These are phyloP conservation scores for Lyophyllum shimeji DNA, from an alignment of 768 basidiomycete species.

Conservation along the genomic window DNA sequence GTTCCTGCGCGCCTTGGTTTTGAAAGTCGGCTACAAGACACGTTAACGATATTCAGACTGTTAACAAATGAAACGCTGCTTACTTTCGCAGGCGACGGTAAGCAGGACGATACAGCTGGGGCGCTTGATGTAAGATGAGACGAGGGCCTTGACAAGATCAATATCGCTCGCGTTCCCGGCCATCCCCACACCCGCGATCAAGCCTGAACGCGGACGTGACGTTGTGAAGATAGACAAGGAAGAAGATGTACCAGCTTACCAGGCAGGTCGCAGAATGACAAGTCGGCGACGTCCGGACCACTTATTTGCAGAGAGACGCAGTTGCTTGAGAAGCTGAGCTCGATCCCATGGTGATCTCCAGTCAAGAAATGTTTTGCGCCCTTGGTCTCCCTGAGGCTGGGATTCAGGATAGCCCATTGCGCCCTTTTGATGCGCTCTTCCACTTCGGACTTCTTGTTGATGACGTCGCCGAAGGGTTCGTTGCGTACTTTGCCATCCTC, in stretches of 20 bases:
- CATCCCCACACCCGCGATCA: conserved; percentile 56
- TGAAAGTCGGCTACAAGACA: conserved; percentile 65
- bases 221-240: not conserved
- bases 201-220: conserved; percentile 31
- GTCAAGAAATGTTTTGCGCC: conserved; percentile 34
- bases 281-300: conserved; percentile 57
- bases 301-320: conserved; percentile 59
- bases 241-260: conserved; percentile 29
- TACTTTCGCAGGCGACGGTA: conserved; percentile 66
- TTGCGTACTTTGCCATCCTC: conserved; percentile 38
- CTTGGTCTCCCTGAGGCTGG: conserved; percentile 26
- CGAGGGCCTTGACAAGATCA: conserved; percentile 57
- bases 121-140: conserved; percentile 56
- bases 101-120: conserved; percentile 64
- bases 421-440: conserved; percentile 69
- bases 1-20: conserved; percentile 72
- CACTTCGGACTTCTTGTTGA: conserved; percentile 51
- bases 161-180: conserved; percentile 57
- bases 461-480: conserved; percentile 44
- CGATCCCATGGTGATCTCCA: conserved; percentile 26
- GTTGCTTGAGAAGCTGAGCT: conserved; percentile 50
- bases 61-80: conserved; percentile 15
- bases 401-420: conserved; percentile 66
- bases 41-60: not conserved
- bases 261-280: conserved; percentile 66